These are phyloP conservation scores for Vitis vinifera DNA, from an alignment of 164 flowering plant genomes.

Conservation along the genomic window ASM3070453v1 NC_081817.1:7259501-7260000, in stretches of 20 bases:
- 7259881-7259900: conserved; percentile 23
- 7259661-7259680: conserved; percentile 18
- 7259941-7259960: too few relatives aligned
- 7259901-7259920: too few relatives aligned
- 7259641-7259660: conserved; percentile 22
- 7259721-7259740: not conserved
- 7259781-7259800: conserved; percentile 15
- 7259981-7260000: too few relatives aligned
- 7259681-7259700: conserved; percentile 7
- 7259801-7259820: conserved; percentile 11
- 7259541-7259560: conserved; percentile 13
- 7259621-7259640: conserved; percentile 8
- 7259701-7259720: conserved; percentile 9
- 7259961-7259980: too few relatives aligned
- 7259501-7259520: conserved; percentile 11
- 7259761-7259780: conserved; percentile 16
- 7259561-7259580: conserved; percentile 8
- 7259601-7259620: conserved; percentile 7
- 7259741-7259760: conserved; percentile 16
- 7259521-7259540: conserved; percentile 21
- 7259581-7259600: conserved; percentile 16
- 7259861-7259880: not conserved
- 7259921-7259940: too few relatives aligned
- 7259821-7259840: conserved; percentile 8
- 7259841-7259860: not conserved